Conservation (phyloP, 345 rosid genomes). For the Angophora floribunda region DNA sequence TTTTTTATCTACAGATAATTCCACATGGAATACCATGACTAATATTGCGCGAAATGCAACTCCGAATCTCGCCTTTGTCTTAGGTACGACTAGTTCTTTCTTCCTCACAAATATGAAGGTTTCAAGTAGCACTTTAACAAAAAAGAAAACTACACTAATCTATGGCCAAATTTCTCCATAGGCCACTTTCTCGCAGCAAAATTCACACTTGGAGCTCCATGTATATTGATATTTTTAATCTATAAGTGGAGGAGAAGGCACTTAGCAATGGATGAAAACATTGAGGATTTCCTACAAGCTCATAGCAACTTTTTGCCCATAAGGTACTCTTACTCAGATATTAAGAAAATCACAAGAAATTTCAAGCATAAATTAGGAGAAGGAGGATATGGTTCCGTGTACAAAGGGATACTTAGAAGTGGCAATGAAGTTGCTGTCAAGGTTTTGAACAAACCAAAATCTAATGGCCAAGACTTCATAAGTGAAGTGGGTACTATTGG, state of each 20-base stretch:
- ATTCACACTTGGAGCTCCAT: background rate
- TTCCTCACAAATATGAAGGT: background rate
- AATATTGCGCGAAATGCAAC: accelerated
- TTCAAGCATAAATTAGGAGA: background rate
- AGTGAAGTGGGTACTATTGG: background rate
- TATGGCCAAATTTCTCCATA: background rate
- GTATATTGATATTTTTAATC: background rate
- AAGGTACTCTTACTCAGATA: background rate
- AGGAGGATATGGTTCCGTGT: background rate
- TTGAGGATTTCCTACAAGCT: background rate
- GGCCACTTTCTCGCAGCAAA: background rate
- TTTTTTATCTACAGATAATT: background rate
- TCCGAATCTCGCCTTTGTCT: background rate
- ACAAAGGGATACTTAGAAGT: background rate
- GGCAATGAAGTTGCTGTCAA: background rate
- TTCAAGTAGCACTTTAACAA: background rate
- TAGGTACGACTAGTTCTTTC: background rate
- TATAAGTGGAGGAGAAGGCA: background rate
- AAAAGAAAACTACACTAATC: background rate
- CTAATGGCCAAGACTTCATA: background rate
- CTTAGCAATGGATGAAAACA: background rate
- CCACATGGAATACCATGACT: background rate
- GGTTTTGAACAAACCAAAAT: background rate
- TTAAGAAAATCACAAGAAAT: background rate
- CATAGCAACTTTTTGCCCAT: background rate